A percentile compares a stretch with the other conserved stretches of the same genome.
phyloP scores from a whole-genome alignment of 2,329 filamentous ascomycete species.

The Mycosphaerelloides madeirae region DNA sequence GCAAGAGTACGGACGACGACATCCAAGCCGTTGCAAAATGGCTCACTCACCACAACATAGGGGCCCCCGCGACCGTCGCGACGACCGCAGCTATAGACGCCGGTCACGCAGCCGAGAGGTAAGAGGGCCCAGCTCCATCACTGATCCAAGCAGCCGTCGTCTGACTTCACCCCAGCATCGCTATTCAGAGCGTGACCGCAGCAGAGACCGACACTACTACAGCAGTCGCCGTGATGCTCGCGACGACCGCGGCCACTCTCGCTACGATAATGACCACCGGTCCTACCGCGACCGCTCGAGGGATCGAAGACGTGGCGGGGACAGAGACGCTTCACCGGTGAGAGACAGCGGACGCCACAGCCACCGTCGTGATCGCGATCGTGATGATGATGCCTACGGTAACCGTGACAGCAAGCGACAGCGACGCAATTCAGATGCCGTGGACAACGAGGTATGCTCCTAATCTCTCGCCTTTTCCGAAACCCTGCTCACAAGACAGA shows the following conservation, averaged over 20 bases:
- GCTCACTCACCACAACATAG: constrained; percentile 11
- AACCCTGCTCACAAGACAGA: constrained; percentile 16
- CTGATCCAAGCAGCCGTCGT: neutral
- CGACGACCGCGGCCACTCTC: constrained; percentile 15
- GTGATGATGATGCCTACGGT: constrained; percentile 40
- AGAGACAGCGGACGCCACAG: constrained; percentile 28
- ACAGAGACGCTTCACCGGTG: constrained; percentile 16
- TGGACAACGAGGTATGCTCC: constrained; percentile 14
- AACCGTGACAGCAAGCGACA: constrained; percentile 49
- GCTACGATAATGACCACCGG: constrained; percentile 20
- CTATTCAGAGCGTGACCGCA: constrained; percentile 10
- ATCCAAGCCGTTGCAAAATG: constrained; percentile 8
- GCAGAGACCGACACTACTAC: constrained; percentile 1
- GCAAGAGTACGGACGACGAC: constrained; percentile 6
- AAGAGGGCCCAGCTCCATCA: neutral
- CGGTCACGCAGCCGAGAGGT: constrained; percentile 15
- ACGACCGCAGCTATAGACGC: constrained; percentile 5
- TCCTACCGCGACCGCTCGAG: constrained; percentile 20
- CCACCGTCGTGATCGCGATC: constrained; percentile 53
- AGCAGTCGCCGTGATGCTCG: constrained; percentile 8
- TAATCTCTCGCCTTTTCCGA: too few species aligned
- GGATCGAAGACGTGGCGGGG: constrained; percentile 40
- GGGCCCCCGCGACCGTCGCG: constrained; percentile 4
- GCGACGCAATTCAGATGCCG: constrained; percentile 9
- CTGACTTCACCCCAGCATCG: constrained; percentile 4